A percentile compares a stretch with the other conserved stretches of the same genome.
These are phyloP conservation scores for Fraxinus paxiana DNA, from an alignment of 305 asterid species.

Conservation along the genomic window DNA sequence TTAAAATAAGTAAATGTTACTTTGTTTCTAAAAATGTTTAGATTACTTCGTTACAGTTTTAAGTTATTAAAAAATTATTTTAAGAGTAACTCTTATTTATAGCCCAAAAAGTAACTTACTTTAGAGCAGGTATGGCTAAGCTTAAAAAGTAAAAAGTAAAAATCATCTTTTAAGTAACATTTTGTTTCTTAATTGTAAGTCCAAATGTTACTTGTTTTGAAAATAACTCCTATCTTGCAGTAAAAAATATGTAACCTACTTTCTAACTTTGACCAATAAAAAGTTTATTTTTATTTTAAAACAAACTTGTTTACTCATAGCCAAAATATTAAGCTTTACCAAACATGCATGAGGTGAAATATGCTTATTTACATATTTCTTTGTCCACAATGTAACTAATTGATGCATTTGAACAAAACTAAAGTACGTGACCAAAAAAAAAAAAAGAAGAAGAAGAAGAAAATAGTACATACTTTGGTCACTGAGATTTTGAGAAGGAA, in stretches of 20 bases:
- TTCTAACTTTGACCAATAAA: background rate
- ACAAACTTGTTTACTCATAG: background rate
- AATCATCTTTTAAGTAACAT: background rate
- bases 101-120: background rate
- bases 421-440: background rate
- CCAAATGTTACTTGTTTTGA: background rate
- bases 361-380: background rate
- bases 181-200: background rate
- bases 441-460: background rate
- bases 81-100: background rate
- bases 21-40: background rate
- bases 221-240: background rate
- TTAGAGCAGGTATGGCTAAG: background rate
- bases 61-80: background rate
- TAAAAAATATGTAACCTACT: background rate
- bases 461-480: constrained; percentile 66
- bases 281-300: background rate
- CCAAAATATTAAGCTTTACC: background rate
- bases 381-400: background rate
- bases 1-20: background rate
- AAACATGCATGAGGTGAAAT: background rate
- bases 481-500: constrained; percentile 65
- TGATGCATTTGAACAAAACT: background rate
- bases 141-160: background rate
- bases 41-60: background rate